Base-by-base conservation (phyloP, 106 monocot genomes). In the Vanilla planifolia region DNA sequence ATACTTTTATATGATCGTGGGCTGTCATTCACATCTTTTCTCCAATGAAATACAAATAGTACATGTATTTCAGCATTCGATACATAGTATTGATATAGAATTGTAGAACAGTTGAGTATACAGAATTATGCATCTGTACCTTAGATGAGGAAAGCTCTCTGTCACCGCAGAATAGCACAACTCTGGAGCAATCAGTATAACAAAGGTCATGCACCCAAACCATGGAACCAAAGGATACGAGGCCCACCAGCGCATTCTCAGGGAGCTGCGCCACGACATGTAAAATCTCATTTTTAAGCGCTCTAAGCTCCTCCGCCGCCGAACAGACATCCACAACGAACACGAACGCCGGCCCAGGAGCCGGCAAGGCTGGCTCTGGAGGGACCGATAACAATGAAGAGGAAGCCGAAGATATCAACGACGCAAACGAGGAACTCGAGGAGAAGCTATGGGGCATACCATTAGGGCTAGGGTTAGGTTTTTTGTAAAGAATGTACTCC, bases 181-280 rank as follows among this genome's bases (percentile, higher is more conserved):
- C 71, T 67, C 77, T 74, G 8, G 81, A 79, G 64, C 88, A 92
- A 14, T 88, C 85, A 0, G 59, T 65, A 19, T 77, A 92, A 35
- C 73, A 72, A 11, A 98, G 67, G 62, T 98, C 92, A 63, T 88
- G 82, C 41, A 98, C 88, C 64, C 60, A 75, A 33, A 92, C 98
- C 81, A 85, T 85, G 5, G 76, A 65, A 14, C 75, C 81, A 52
- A 98, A 98, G 2, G 92, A 79, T 2, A 98, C 79, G 66, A 98
- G 55, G 36, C 85, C 92, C 2, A 98, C 88, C 69, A 79, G 8
- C 4, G 71, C 62, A 7, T 59, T 78, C 74, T 98, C 92, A 19
- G 92, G 88, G 52, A 98, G 72, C 59, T 74, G 71, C 15, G 88
- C 87, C 48, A 88, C 60, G 7, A 75, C 79, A 37, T 74, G 70